These are phyloP conservation scores for Diddensiella santjacobensis DNA, from an alignment of 805 yeast genomes.

Conservation along the genomic window DNA sequence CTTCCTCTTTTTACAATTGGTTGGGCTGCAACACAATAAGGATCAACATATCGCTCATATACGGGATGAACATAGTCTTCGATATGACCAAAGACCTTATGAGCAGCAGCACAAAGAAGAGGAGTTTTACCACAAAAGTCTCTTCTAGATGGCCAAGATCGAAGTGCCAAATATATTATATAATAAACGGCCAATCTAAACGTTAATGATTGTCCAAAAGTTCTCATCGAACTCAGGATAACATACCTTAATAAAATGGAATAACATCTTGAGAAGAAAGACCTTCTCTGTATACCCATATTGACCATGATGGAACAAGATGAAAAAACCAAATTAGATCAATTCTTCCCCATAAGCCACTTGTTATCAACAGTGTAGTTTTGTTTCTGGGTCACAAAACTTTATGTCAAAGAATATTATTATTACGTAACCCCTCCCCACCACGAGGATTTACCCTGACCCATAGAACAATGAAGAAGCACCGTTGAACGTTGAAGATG, in stretches of 20 bases:
- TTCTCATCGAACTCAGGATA: not conserved
- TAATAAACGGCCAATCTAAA: conserved; percentile 28
- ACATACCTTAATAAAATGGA: conserved; percentile 1
- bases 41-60: conserved; percentile 14
- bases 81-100: conserved; percentile 16
- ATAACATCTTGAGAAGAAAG: not conserved
- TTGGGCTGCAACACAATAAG: conserved; percentile 11
- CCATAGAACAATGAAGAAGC: too few species aligned
- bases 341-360: too few species aligned
- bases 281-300: not conserved
- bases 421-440: too few species aligned
- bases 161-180: conserved; percentile 22
- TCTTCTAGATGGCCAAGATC: conserved; percentile 25
- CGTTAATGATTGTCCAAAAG: not conserved
- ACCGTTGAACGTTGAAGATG: too few species aligned
- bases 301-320: conserved; percentile 12
- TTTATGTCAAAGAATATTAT: too few species aligned
- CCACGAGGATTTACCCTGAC: too few species aligned
- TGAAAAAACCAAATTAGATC: too few species aligned
- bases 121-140: conserved; percentile 14
- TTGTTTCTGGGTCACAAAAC: too few species aligned
- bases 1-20: conserved; percentile 15
- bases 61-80: conserved; percentile 21
- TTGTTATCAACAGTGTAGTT: too few species aligned
- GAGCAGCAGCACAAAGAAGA: conserved; percentile 22